Evolutionary conservation across 345 rosid genomes (phyloP), one percentile per base, ranked within the genome.

Genomic region (Dimocarpus longan): DNA sequence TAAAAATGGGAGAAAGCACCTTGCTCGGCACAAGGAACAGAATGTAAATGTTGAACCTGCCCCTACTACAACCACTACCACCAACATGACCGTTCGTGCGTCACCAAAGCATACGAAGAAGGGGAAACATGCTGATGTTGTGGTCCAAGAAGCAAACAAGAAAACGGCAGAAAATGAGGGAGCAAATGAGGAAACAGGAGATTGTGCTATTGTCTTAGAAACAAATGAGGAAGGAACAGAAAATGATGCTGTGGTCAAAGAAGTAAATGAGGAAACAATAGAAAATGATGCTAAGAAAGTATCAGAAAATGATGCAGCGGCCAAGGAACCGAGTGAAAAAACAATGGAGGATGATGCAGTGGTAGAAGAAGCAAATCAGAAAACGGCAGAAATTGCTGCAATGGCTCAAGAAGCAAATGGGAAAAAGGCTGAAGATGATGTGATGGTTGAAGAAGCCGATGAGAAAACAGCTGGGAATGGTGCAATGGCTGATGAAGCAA

Each of bases 1-100:
- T 84, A 71, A 12, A 72, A 85, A 70, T 59, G 94, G 95, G 76
- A 92, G 80, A 83, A 91, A 80, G 68, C 97, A 94, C 77, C 56
- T n/a, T 56, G 66, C 70, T 79, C 57, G 42, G 71, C 72, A 82
- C 60, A 71, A 32, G 87, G 60, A 82, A 74, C 77, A 44, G 65
- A 54, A 57, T 52, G 52, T 24, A 70, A 71, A 74, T 22, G 59
- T 6, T 22, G 76, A 50, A 81, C 76, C 75, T 18, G 43, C 37
- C 11, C 60, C 60, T 5, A 26, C 56, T 19, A 43, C 32, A 4
- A 12, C 44, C 21, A 46, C 28, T 26, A 1, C 28, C 28, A 26
- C 28, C 28, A 26, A 26, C 28, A 26, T 26, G 28, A 26, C 28
- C 1, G 28, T 26, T 26, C 28, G 1, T 26, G 28, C 28, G 28